A percentile compares a stretch with the other conserved stretches of the same genome.
Evolutionary conservation across 306 rosid genomes (phyloP).

Genomic region (Prinsepia uniflora): DNA sequence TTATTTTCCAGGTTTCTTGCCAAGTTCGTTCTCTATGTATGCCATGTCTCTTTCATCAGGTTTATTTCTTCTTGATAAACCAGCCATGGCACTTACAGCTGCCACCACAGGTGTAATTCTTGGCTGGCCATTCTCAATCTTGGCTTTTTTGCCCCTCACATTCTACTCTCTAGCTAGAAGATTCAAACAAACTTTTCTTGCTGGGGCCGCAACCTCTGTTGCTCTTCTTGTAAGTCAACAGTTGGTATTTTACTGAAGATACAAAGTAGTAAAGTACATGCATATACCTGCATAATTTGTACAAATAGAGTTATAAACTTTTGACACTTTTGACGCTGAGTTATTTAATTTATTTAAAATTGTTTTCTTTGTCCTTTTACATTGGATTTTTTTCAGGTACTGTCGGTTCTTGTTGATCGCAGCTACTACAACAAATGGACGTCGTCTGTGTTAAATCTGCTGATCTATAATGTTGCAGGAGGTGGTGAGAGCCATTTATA

Average conservation of each 20-base stretch:
- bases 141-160: constrained; percentile 87
- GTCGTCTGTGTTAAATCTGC: constrained; percentile 81
- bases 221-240: constrained; percentile 67
- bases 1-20: constrained; percentile 80
- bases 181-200: constrained; percentile 60
- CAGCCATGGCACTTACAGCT: constrained; percentile 71
- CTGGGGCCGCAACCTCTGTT: constrained; percentile 66
- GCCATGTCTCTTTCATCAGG: constrained; percentile 89
- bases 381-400: constrained; percentile 46
- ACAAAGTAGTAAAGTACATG: constrained; percentile 11
- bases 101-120: constrained; percentile 85
- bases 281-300: constrained; percentile 4
- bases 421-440: constrained; percentile 80
- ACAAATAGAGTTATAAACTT: neutral
- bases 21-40: constrained; percentile 98
- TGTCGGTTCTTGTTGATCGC: constrained; percentile 57
- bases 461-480: constrained; percentile 78
- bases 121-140: constrained; percentile 98
- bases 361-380: neutral
- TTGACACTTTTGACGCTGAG: neutral
- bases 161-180: constrained; percentile 59
- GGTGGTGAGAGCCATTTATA: constrained; percentile 96
- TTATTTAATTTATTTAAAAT: constrained; percentile 14
- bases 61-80: constrained; percentile 79
- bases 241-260: constrained; percentile 6